A percentile compares a stretch with the other conserved stretches of the same genome.
These are phyloP conservation scores for Sordariomycetes sp. DNA, from an alignment of 2,329 filamentous ascomycete species.

Conservation along the genomic window DNA sequence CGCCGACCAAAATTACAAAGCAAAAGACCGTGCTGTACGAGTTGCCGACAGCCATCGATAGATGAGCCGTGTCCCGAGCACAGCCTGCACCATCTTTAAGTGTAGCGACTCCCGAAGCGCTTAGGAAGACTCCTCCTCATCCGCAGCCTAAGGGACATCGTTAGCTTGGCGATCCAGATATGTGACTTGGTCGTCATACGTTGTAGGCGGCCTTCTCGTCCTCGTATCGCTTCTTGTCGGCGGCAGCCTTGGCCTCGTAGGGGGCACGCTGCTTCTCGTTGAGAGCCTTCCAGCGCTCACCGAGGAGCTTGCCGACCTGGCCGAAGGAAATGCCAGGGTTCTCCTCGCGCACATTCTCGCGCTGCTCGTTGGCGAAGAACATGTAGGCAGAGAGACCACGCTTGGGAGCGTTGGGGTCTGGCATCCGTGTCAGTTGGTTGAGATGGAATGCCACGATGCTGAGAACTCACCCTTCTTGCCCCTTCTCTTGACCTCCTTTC, in stretches of 20 bases:
- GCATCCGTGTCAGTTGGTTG: conserved; percentile 6
- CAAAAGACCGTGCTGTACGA: conserved; percentile 16
- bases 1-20: conserved; percentile 26
- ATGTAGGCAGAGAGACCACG: conserved; percentile 99
- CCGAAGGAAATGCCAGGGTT: conserved; percentile 97
- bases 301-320: conserved; percentile 97
- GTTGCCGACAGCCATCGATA: neutral
- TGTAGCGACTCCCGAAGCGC: no score
- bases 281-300: conserved; percentile 97
- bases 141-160: conserved; percentile 9
- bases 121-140: conserved; percentile 14
- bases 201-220: conserved; percentile 94
- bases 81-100: no score
- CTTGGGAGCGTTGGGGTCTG: conserved; percentile 97
- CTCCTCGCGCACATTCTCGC: conserved; percentile 95
- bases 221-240: conserved; percentile 99
- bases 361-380: conserved; percentile 99
- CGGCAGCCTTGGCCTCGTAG: conserved; percentile 92
- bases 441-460: neutral
- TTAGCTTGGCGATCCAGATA: neutral
- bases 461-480: conserved; percentile 47
- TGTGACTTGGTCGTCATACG: conserved; percentile 40
- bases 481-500: conserved; percentile 46
- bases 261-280: conserved; percentile 86
- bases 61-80: no score